These are phyloP conservation scores for Xylariaceae sp. DNA, from an alignment of 2,329 filamentous ascomycete species.

Conservation along the genomic window DNA sequence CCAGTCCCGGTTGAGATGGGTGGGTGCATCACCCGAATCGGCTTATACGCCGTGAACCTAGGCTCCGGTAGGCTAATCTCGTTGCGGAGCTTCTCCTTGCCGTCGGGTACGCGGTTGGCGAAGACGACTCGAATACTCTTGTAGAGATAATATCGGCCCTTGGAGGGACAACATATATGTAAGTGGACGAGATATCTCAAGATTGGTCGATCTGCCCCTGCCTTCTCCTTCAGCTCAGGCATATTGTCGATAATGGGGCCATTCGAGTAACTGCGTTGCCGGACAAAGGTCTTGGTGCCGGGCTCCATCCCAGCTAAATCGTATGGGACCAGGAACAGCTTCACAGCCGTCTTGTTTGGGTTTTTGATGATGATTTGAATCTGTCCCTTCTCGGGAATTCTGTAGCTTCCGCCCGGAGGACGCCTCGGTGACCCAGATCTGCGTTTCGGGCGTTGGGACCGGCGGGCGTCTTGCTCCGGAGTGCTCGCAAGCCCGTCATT, in stretches of 20 bases:
- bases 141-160: slow-evolving; percentile 81
- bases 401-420: slow-evolving; percentile 81
- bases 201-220: slow-evolving; percentile 52
- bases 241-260: slow-evolving; percentile 72
- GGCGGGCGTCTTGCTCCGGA: slow-evolving; percentile 25
- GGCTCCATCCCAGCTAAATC: slow-evolving; percentile 88
- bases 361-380: slow-evolving; percentile 97
- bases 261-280: slow-evolving; percentile 86
- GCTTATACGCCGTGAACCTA: slow-evolving; percentile 76
- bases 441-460: slow-evolving; percentile 37
- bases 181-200: slow-evolving; percentile 87
- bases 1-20: slow-evolving; percentile 29
- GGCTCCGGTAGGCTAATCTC: slow-evolving; percentile 88
- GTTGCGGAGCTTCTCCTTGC: slow-evolving; percentile 84
- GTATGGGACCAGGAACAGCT: slow-evolving; percentile 89
- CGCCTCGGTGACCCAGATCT: slow-evolving; percentile 54
- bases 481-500: slow-evolving; percentile 10
- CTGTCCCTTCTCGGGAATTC: slow-evolving; percentile 89
- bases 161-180: slow-evolving; percentile 82
- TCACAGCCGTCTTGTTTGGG: slow-evolving; percentile 95
- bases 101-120: slow-evolving; percentile 90
- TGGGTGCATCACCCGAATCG: slow-evolving; percentile 44
- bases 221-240: slow-evolving; percentile 24
- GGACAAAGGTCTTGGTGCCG: slow-evolving; percentile 90
- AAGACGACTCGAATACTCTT: slow-evolving; percentile 92